Percentiles rank a stretch among this genome's conserved stretches.
Evolutionary conservation across 169 alveolate genomes (phyloP).

Genomic region (Plasmodium fragile): DNA sequence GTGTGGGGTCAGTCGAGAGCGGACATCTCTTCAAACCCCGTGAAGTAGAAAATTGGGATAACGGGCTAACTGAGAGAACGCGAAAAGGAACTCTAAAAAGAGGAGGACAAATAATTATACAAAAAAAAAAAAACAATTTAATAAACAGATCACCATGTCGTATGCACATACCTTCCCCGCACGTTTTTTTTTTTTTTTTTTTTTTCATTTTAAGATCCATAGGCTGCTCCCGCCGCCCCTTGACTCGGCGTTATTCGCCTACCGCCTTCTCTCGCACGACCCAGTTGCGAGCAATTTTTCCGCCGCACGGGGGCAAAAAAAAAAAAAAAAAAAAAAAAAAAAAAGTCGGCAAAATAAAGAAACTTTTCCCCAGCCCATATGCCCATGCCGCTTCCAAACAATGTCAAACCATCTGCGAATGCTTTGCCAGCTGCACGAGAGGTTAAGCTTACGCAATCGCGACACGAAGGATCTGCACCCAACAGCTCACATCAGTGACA

Average conservation of each 20-base stretch:
- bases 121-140: background rate
- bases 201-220: background rate
- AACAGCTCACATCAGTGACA: background rate
- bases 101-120: background rate
- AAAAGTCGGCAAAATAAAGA: background rate
- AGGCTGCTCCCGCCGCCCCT: background rate
- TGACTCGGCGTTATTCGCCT: background rate
- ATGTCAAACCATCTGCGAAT: background rate
- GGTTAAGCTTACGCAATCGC: background rate
- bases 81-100: background rate
- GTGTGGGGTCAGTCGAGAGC: background rate
- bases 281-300: background rate
- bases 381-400: background rate
- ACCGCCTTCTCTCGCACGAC: background rate
- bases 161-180: background rate
- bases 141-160: background rate
- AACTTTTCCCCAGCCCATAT: background rate
- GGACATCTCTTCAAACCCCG: background rate
- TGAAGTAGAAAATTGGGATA: background rate
- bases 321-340: too few species aligned
- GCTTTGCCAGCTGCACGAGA: background rate
- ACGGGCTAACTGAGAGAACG: background rate
- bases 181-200: background rate
- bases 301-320: background rate
- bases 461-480: background rate